Base-by-base conservation (phyloP, 148 eudicot species). In the Rheum nobile region DNA sequence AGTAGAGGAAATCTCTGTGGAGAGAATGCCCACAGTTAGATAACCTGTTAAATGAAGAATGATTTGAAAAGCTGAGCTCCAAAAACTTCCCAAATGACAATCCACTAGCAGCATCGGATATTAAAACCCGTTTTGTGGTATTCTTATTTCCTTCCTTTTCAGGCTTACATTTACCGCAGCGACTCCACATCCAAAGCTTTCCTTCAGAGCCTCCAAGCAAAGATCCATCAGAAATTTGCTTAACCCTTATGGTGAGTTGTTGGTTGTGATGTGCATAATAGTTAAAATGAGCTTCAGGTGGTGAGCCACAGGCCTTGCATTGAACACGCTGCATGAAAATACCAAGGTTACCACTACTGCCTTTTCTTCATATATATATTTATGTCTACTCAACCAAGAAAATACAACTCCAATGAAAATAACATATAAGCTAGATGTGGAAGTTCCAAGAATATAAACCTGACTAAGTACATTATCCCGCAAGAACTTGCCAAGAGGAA, bases 181-280 rank as follows among this genome's bases (percentile, higher is more conserved):
- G 87, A 84, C 96, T 88, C 98, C 98, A 91, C 98, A 93, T 93
- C 98, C 98, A 93, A 82, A 89, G 85, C 85, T 88, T 91, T 75
- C 93, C 92, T 67, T 86, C 97, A 35, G 79, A 47, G 80, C 83
- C 84, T 67, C 92, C 89, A 22, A 94, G 89, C 82, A 91, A 79
- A 72, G 39, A 48, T 44, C 79, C 74, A 22, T 68, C 63, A 19
- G 86, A 80, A 74, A 91, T 79, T 38, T 74, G 82, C 74, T 86
- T 88, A 72, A 93, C 90, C 76, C 84, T 90, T 76, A 93, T 83
- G 19, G 88, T 91, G 46, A 93, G 95, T 81, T 89, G 95, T 86
- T 89, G 91, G 76, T 85, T 85, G 65, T 86, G 92, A 86, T 93
- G 98, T 26, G 90, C 95, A 79, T 91, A 93, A 74, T 91, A 91